phyloP scores from a whole-genome alignment of 768 basidiomycete genomes.

The Coprinopsis strossmayeri region DNA sequence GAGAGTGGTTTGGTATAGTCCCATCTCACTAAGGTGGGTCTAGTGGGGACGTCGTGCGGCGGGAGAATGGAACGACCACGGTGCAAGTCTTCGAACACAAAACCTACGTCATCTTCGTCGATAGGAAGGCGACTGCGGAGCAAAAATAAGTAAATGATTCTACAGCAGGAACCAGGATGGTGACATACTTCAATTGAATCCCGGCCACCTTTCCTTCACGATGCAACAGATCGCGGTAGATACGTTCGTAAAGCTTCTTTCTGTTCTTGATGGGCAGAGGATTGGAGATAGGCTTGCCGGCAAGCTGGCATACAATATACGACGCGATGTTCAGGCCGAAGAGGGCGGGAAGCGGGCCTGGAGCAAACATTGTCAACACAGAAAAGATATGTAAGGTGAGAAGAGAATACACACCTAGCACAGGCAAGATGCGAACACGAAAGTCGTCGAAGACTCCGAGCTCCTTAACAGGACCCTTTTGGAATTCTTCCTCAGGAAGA shows the following conservation, averaged over 20 bases:
- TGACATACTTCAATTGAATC: conserved; percentile 49
- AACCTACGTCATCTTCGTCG: conserved; percentile 74
- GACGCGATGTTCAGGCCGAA: conserved; percentile 90
- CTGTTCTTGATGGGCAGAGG: conserved; percentile 84
- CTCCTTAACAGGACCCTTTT: conserved; percentile 85
- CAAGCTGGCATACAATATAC: conserved; percentile 81
- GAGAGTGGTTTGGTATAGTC: conserved; percentile 55
- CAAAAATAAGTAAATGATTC: not conserved
- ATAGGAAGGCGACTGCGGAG: conserved; percentile 69
- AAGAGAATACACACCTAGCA: conserved; percentile 52
- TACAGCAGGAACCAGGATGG: not conserved
- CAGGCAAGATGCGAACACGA: conserved; percentile 88
- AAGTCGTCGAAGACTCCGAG: conserved; percentile 89
- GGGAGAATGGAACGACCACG: conserved; percentile 74
- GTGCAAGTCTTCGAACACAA: conserved; percentile 85
- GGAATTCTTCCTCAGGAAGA: conserved; percentile 85
- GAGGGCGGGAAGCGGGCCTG: conserved; percentile 78
- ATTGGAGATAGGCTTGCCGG: conserved; percentile 76
- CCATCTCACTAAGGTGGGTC: conserved; percentile 81
- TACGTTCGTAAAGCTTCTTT: conserved; percentile 73
- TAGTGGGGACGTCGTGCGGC: conserved; percentile 65
- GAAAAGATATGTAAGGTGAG: not conserved
- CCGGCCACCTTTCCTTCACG: conserved; percentile 69
- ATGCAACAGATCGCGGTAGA: conserved; percentile 69
- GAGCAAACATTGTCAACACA: not conserved